Conservation (phyloP, 1,284 basidiomycete species). For the Boletus austroedulis region DNA sequence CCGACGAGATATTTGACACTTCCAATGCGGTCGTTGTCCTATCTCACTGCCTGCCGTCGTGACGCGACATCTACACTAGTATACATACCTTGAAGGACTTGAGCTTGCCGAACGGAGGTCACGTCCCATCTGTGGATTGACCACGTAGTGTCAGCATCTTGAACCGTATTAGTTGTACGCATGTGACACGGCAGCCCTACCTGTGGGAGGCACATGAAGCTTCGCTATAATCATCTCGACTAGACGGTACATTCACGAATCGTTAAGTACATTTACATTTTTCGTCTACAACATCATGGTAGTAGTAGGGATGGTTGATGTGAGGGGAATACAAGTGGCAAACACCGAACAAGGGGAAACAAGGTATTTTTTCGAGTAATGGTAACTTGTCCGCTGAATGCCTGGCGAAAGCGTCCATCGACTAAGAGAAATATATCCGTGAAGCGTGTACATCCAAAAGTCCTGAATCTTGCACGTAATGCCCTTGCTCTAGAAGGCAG, state of each 20-base stretch:
- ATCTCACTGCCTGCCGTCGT: slow-evolving; percentile 11
- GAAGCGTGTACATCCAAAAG: slow-evolving; percentile 14
- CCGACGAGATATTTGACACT: too few species aligned
- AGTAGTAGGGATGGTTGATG: background rate
- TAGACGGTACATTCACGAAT: too few species aligned
- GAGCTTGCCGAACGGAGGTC: slow-evolving; percentile 1
- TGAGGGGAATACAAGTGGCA: background rate
- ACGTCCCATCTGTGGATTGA: background rate
- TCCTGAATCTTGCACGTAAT: slow-evolving; percentile 7
- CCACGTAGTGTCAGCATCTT: background rate
- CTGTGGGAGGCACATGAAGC: too few species aligned
- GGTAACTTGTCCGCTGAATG: slow-evolving; percentile 19
- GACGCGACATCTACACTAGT: too few species aligned
- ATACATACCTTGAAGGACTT: slow-evolving; percentile 8
- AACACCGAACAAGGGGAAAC: background rate
- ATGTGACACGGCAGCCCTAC: background rate
- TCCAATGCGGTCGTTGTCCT: background rate
- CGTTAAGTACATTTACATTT: background rate
- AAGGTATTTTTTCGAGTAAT: slow-evolving; percentile 4
- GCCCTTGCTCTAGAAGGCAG: background rate
- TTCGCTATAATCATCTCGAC: too few species aligned
- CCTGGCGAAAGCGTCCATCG: slow-evolving; percentile 30
- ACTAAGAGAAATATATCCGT: slow-evolving; percentile 29
- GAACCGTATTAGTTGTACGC: too few species aligned
- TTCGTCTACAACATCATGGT: background rate